Evolutionary conservation across 345 rosid genomes (phyloP).

Genomic region (Corymbia maculata): DNA sequence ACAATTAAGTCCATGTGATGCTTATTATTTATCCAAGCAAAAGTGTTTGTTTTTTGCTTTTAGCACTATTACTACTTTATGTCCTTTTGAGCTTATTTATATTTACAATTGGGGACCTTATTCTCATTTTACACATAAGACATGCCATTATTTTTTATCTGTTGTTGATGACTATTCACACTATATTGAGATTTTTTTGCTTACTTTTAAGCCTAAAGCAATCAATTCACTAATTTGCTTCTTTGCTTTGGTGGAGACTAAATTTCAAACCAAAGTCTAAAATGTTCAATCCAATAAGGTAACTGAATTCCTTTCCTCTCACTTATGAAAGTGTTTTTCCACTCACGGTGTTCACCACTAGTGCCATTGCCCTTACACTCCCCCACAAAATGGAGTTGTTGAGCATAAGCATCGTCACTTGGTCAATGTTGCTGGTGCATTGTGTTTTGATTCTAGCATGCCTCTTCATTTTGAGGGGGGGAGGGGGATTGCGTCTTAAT

Average conservation of each 20-base stretch:
- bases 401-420: not conserved
- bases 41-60: not conserved
- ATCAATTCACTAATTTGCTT: not conserved
- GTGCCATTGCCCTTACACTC: fast-evolving
- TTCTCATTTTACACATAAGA: not conserved
- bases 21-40: not conserved
- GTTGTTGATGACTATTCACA: not conserved
- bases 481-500: not conserved
- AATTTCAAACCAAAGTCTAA: not conserved
- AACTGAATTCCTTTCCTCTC: not conserved
- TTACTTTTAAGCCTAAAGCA: not conserved
- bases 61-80: not conserved
- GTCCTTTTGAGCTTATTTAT: not conserved
- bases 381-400: not conserved
- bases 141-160: not conserved
- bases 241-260: not conserved
- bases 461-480: not conserved
- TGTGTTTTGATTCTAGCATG: not conserved
- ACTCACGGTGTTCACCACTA: not conserved
- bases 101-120: not conserved
- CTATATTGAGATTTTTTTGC: not conserved
- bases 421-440: not conserved
- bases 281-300: not conserved
- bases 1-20: not conserved
- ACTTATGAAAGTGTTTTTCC: not conserved